Evolutionary conservation across 768 basidiomycete genomes (phyloP), one percentile per base, ranked within the genome.

Genomic region (Mycena indigotica): DNA sequence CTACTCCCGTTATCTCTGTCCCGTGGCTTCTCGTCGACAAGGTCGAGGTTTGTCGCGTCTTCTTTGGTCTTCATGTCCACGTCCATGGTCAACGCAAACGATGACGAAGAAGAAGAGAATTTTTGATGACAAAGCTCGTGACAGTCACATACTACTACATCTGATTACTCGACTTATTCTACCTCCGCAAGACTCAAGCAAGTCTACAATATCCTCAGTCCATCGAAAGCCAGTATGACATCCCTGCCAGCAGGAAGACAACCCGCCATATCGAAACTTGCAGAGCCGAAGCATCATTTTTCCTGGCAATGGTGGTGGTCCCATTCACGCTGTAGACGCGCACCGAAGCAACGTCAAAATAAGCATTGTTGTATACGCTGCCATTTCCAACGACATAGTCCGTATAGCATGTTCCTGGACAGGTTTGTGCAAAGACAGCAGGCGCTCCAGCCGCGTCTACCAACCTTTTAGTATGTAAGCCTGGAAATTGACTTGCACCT

Each of bases 61-160:
- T 90, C 88, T 71, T 90, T 91, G 67, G 72, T 77, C 72, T 88
- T 87, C 87, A 90, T 90, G 66, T 91, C 89, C 62, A 91, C 81
- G 70, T 91, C 89, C 89, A 91, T 91, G 55, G 67, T 70, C 60
- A 28, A 28, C 3, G 4, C 28, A 50, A 24, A 17, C 32, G 41
- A 12, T 40, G 32, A 26, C 32, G 55, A 28, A 24, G 56, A 39
- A 28, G 50, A 54, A 25, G 51, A 53, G 30, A 40, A 46, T 51
- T 58, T 50, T 39, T 21, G 52, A 8, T 41, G 24, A 17, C 49
- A 50, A 57, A 57, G 50, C 12, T n/a, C n/a, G n/a, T n/a, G n/a
- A n/a, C n/a, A n/a, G 41, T 44, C 41, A 44, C 41, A 50, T 23
- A 39, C 50, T 56, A n/a, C n/a, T n/a, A n/a, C n/a, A n/a, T 56